These are phyloP conservation scores for Tubosaeta brunneosetosa DNA, from an alignment of 768 basidiomycete species.

Conservation along the genomic window DNA sequence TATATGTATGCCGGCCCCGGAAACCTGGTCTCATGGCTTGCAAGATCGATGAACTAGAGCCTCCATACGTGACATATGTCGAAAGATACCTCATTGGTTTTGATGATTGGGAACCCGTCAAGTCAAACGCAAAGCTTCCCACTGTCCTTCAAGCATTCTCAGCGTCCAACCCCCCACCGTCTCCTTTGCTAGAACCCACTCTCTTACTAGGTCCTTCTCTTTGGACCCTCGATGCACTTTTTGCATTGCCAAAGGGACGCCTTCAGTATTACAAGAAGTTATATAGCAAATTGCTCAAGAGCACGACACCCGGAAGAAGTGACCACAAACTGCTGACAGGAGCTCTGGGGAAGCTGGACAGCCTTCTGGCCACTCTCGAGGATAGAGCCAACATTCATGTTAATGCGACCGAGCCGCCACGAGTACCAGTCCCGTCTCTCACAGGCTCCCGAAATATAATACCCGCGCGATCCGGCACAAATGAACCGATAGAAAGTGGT, in stretches of 20 bases:
- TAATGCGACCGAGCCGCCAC: not conserved
- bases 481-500: constrained; percentile 1
- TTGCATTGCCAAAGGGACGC: constrained; percentile 78
- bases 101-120: constrained; percentile 78
- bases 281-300: constrained; percentile 80
- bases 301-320: constrained; percentile 78
- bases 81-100: constrained; percentile 70
- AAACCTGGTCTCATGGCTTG: constrained; percentile 14
- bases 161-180: constrained; percentile 53
- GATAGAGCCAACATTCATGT: constrained; percentile 44
- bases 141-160: constrained; percentile 70
- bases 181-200: constrained; percentile 32
- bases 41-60: constrained; percentile 88
- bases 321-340: constrained; percentile 79
- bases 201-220: constrained; percentile 35
- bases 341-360: constrained; percentile 78
- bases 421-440: not conserved
- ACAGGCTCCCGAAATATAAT: not conserved
- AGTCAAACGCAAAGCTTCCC: constrained; percentile 66
- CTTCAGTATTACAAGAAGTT: constrained; percentile 91
- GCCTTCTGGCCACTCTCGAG: constrained; percentile 64
- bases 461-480: not conserved
- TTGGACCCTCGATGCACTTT: constrained; percentile 88
- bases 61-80: constrained; percentile 80
- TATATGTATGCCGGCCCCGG: not conserved